Percentiles rank a stretch among this genome's conserved stretches.
Conservation (phyloP, 345 rosid species). For the Pistacia integerrima region DNA sequence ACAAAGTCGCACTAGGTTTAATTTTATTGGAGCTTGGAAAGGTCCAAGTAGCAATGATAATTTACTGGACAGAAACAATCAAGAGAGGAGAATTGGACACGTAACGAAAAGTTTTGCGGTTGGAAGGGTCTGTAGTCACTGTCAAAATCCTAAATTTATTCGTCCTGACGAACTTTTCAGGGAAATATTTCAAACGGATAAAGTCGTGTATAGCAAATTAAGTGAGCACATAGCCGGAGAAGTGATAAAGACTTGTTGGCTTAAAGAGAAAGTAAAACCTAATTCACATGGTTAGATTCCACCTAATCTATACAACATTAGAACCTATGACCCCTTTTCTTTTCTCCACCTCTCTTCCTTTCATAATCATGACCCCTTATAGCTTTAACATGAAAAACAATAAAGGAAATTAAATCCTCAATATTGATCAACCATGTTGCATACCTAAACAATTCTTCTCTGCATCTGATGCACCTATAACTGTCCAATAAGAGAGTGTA, state of each 20-base stretch:
- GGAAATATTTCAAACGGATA: background rate
- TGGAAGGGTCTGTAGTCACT: background rate
- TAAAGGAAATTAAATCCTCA: background rate
- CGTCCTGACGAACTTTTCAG: background rate
- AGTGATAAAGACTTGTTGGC: slow-evolving; percentile 6
- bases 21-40: background rate
- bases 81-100: background rate
- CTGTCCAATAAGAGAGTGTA: too few species aligned
- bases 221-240: background rate
- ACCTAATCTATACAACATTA: background rate
- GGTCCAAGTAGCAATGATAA: background rate
- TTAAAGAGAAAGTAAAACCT: background rate
- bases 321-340: background rate
- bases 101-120: slow-evolving; percentile 2
- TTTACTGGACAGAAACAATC: background rate
- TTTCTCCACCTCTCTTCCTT: background rate
- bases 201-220: background rate
- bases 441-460: too few species aligned
- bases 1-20: slow-evolving; percentile 9
- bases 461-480: too few species aligned
- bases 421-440: background rate
- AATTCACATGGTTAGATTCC: slow-evolving; percentile 15
- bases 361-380: background rate
- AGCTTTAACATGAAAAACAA: background rate
- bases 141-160: background rate